Base-by-base conservation (phyloP, 768 basidiomycete genomes). In the Dentipellis fragilis region DNA sequence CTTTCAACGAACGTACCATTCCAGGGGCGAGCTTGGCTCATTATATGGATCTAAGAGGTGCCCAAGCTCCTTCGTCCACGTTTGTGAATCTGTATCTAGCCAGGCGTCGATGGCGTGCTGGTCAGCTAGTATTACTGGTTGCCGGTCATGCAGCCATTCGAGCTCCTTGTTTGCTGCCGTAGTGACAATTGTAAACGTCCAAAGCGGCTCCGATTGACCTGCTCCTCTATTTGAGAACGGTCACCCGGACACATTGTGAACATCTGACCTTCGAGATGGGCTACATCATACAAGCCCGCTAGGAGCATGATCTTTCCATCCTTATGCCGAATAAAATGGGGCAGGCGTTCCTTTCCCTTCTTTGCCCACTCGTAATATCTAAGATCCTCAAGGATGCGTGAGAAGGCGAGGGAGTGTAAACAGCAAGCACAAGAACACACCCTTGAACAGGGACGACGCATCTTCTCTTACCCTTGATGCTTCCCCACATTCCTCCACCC, bases 321-420 rank as follows among this genome's bases (percentile, higher is more conserved):
- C 46, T 80, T 77, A 45, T 78, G 81, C 63, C 84, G 88, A 38
- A 80, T 84, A 62, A 92, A 93, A 66, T 95, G 83, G 0, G 94
- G 91, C 1, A 89, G 64, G 61, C 87, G 88, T 42, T 80, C 75
- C 64, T 84, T 87, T 52, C 85, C 87, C 66, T 86, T 90, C 55
- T 83, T 86, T 42, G 90, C 75, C 95, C 95, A 97, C 69, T 99
- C 95, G 66, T 91, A 97, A 68, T 96, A 96, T 34, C 91, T 91
- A 58, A 6, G 11, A 9, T n/a, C 29, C 49, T 49, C 37, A 10
- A 12, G 10, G 14, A n/a, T 16, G 14, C 47, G 16, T 45, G 12
- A 21, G 11, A 16, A 10, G 37, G 11, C 2, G 34, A 17, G 14
- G 49, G 10, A 11, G 19, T 3, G 48, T 12, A 16, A 23, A 17